phyloP scores from a whole-genome alignment of 1,284 basidiomycete species.

The Microbotryomycetes sp. region DNA sequence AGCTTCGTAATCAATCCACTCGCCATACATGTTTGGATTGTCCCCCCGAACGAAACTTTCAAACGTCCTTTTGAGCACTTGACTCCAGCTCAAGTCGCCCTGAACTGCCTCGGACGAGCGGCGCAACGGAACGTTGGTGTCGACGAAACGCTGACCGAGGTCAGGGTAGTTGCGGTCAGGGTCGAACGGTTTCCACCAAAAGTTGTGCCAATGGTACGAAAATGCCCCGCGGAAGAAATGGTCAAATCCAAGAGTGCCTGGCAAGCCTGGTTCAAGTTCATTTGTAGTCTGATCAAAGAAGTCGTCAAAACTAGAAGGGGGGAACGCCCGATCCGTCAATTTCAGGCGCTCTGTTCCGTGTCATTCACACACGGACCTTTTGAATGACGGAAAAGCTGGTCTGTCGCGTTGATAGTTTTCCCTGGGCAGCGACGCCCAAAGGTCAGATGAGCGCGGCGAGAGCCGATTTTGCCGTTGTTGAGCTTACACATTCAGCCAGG shows the following conservation, averaged over 20 bases:
- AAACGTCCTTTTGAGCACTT: constrained; percentile 81
- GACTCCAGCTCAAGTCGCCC: constrained; percentile 76
- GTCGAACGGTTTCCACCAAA: constrained; percentile 86
- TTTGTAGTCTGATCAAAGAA: constrained; percentile 68
- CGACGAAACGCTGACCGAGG: constrained; percentile 64
- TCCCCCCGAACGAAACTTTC: constrained; percentile 80
- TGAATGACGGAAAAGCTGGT: constrained; percentile 73
- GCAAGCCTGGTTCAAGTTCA: constrained; percentile 45
- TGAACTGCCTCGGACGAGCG: constrained; percentile 38
- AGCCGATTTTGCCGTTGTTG: too few relatives aligned
- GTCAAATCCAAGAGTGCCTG: constrained; percentile 66
- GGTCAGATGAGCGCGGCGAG: too few relatives aligned
- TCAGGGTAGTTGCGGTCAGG: constrained; percentile 80
- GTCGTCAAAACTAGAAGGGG: constrained; percentile 38
- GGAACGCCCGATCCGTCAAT: neutral
- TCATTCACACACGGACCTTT: constrained; percentile 35
- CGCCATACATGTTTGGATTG: constrained; percentile 65
- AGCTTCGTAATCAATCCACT: neutral
- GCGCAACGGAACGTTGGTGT: neutral
- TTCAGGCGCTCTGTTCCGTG: neutral
- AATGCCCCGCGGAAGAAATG: constrained; percentile 75
- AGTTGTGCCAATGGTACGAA: constrained; percentile 81
- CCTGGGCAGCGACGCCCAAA: too few relatives aligned
- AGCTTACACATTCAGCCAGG: constrained; percentile 62
- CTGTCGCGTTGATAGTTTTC: constrained; percentile 70